Conservation (phyloP, 768 basidiomycete genomes). For the Rhodotorula graminis region DNA sequence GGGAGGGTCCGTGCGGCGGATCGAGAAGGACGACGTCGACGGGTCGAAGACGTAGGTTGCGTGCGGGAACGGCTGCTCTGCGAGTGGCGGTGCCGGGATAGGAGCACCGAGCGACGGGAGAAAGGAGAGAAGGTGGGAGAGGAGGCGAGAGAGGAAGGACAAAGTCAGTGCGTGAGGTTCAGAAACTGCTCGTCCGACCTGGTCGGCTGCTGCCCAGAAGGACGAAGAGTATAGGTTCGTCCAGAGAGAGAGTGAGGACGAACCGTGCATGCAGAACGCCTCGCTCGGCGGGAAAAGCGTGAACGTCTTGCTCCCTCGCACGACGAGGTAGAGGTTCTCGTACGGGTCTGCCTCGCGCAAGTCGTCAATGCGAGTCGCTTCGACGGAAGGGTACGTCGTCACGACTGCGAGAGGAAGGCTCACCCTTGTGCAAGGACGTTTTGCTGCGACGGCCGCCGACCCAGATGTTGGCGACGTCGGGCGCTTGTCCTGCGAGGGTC, state of each 20-base stretch:
- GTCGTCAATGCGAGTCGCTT: rapidly evolving
- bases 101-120: neutral
- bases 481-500: conserved; percentile 51
- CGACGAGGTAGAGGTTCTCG: conserved; percentile 86
- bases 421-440: conserved; percentile 83
- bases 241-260: conserved; percentile 11
- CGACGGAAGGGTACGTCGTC: too few relatives aligned
- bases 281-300: conserved; percentile 84
- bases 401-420: conserved; percentile 19
- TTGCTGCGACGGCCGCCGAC: conserved; percentile 71
- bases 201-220: too few relatives aligned
- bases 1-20: neutral
- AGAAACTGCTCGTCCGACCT: too few relatives aligned
- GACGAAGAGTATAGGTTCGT: too few relatives aligned
- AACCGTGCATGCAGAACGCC: conserved; percentile 74
- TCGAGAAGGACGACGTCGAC: neutral
- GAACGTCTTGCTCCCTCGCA: conserved; percentile 79
- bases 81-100: too few relatives aligned
- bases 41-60: conserved; percentile 55
- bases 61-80: conserved; percentile 63
- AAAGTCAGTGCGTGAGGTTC: too few relatives aligned
- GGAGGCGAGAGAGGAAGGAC: too few relatives aligned
- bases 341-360: conserved; percentile 62
- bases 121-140: too few relatives aligned
- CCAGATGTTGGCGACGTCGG: conserved; percentile 92